Percentiles rank a stretch among this genome's conserved stretches.
Conservation (phyloP, 2,329 filamentous ascomycete species). For the Fusarium ramigenum region DNA sequence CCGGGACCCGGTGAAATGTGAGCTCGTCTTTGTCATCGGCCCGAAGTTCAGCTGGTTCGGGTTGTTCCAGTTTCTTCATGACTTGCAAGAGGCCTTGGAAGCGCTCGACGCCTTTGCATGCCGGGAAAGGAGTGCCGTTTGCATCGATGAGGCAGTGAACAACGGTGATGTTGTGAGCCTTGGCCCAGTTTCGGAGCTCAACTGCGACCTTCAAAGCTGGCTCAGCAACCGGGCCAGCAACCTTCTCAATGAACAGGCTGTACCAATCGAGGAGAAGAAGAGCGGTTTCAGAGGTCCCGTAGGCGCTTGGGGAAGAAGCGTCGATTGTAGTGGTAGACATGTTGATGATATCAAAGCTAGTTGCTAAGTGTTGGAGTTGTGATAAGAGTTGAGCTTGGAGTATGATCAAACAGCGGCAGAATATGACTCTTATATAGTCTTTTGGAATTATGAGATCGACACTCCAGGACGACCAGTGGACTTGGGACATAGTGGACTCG, state of each 20-base stretch:
- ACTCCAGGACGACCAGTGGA: neutral
- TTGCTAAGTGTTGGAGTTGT: neutral
- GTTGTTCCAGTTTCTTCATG: neutral
- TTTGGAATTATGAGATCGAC: fast-evolving
- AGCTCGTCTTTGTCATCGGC: neutral
- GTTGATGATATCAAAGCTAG: neutral
- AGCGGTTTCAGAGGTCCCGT: neutral
- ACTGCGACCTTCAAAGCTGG: neutral
- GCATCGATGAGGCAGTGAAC: constrained; percentile 1
- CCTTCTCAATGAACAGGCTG: neutral
- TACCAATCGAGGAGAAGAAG: constrained; percentile 6
- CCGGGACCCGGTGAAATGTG: neutral
- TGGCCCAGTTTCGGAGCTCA: constrained; percentile 2
- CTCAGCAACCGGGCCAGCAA: neutral
- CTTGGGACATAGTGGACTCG: neutral
- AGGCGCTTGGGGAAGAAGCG: neutral
- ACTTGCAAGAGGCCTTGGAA: neutral
- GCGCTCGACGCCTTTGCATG: neutral
- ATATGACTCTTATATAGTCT: neutral
- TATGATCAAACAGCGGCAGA: fast-evolving
- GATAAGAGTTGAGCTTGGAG: neutral
- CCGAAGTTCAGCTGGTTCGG: neutral
- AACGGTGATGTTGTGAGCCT: neutral
- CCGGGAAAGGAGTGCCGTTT: neutral
- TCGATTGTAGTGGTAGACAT: neutral